phyloP scores from a whole-genome alignment of 129 eudicot genomes.

The Saposhnikovia divaricata region DNA sequence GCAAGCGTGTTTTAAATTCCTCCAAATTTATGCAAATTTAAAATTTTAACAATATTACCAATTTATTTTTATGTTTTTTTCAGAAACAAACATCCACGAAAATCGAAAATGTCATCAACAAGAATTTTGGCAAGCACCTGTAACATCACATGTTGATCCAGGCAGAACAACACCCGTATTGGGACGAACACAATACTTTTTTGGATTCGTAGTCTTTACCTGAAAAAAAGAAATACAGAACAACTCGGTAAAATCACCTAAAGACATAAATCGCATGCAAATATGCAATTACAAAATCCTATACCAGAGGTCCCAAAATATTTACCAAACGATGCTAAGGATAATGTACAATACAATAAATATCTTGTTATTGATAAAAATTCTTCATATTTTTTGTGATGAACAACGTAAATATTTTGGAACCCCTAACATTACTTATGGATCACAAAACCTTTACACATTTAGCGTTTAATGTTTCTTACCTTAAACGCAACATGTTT shows the following conservation, averaged over 20 bases:
- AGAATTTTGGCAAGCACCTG: conserved; percentile 9
- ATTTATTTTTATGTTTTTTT: too few relatives aligned
- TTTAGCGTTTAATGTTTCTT: not conserved
- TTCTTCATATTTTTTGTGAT: not conserved
- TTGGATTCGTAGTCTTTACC: conserved; percentile 97
- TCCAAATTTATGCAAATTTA: not conserved
- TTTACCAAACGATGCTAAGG: not conserved
- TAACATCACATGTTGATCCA: conserved; percentile 28
- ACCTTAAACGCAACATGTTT: conserved; percentile 91
- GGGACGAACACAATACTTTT: conserved; percentile 93
- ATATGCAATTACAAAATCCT: not conserved
- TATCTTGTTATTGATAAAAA: too few relatives aligned
- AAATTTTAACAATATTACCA: not conserved
- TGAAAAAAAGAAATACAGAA: conserved; percentile 4
- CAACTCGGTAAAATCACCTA: not conserved
- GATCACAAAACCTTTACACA: not conserved
- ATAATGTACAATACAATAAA: too few relatives aligned
- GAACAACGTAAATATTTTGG: not conserved
- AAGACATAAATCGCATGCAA: not conserved
- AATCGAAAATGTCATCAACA: conserved; percentile 5
- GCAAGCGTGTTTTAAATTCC: too few relatives aligned
- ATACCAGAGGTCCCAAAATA: not conserved
- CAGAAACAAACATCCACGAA: not conserved
- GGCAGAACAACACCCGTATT: conserved; percentile 84
- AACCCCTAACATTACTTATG: not conserved